Evolutionary conservation across 2,329 filamentous ascomycete genomes (phyloP).

Genomic region (Xylariaceae sp.): DNA sequence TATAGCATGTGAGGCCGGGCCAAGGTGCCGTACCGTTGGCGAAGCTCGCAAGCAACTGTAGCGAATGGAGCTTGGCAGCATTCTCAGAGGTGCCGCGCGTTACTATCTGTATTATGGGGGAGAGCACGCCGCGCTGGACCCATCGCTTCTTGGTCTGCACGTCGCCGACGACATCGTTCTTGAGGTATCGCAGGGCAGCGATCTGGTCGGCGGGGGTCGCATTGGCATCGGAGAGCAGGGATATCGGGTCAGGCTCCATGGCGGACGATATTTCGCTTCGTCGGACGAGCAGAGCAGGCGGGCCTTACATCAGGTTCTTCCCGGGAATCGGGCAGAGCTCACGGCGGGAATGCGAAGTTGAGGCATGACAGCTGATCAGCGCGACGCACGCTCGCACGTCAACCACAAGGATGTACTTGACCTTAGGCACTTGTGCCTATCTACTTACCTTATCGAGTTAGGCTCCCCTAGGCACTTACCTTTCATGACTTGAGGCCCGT

Average conservation of each 20-base stretch:
- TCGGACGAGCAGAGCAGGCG: too few relatives aligned
- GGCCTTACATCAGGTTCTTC: too few relatives aligned
- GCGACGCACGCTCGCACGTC: too few relatives aligned
- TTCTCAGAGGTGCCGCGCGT: constrained; percentile 37
- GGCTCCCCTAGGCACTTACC: too few relatives aligned
- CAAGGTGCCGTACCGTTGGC: constrained; percentile 61
- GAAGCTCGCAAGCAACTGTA: constrained; percentile 77
- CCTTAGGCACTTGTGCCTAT: too few relatives aligned
- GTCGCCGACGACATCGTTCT: constrained; percentile 87
- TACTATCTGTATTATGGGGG: constrained; percentile 45
- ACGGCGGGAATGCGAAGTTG: too few relatives aligned
- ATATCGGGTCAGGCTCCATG: constrained; percentile 20
- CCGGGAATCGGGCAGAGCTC: too few relatives aligned
- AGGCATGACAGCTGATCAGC: too few relatives aligned
- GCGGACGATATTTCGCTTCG: too few relatives aligned
- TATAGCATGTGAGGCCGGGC: neutral
- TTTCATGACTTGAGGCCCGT: too few relatives aligned
- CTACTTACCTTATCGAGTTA: too few relatives aligned
- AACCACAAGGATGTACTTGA: too few relatives aligned
- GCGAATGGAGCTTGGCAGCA: constrained; percentile 64
- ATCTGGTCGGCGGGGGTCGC: constrained; percentile 48
- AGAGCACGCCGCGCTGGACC: constrained; percentile 62
- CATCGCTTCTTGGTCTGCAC: constrained; percentile 77
- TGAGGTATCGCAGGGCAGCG: constrained; percentile 62
- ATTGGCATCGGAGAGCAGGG: constrained; percentile 24